Base-by-base conservation (phyloP, 805 yeast species). In the Candida schatavii region DNA sequence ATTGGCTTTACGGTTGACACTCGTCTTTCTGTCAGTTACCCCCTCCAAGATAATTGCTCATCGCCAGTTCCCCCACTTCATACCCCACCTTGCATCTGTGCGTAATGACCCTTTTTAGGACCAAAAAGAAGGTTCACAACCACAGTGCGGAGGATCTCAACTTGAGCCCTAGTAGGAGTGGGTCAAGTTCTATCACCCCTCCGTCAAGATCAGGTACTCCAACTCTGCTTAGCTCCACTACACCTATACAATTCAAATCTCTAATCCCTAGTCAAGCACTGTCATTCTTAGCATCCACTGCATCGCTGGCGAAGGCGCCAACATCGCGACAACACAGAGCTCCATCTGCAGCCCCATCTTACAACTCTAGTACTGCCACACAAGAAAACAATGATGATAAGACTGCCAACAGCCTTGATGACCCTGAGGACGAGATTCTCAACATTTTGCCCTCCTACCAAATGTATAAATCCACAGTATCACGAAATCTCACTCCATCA, bases 401-500 rank as follows among this genome's bases (percentile, higher is more conserved):
- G 27, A 23, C 7, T 11, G 26, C 23, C 21, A n/a, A n/a, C n/a
- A n/a, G n/a, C n/a, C n/a, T n/a, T n/a, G n/a, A n/a, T n/a, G 29
- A 27, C 26, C 60, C 50, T n/a, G 61, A 57, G 36, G 56, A 55
- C 15, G 43, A 53, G 17, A 37, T 61, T 7, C 57, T 50, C 37
- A 64, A 68, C 38, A 70, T 70, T 27, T 56, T 70, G 11, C 75
- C 75, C 1, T 68, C 74, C 7, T 70, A 70, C 48, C 69, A 69
- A 31, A 70, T 70, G 74, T 68, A 61, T 52, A 67, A 66, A 50
- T 57, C 72, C 25, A 70, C 74, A 4, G 56, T 70, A 6, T 62
- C 70, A 33, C 65, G 66, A 43, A 57, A 57, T 19, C 44, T 70
- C 42, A 62, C 63, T 1, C 66, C 66, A 13, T 49, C 64, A 9